A percentile compares a stretch with the other conserved stretches of the same genome.
These are phyloP conservation scores for Pholiota molesta DNA, from an alignment of 768 basidiomycete species.

Conservation along the genomic window DNA sequence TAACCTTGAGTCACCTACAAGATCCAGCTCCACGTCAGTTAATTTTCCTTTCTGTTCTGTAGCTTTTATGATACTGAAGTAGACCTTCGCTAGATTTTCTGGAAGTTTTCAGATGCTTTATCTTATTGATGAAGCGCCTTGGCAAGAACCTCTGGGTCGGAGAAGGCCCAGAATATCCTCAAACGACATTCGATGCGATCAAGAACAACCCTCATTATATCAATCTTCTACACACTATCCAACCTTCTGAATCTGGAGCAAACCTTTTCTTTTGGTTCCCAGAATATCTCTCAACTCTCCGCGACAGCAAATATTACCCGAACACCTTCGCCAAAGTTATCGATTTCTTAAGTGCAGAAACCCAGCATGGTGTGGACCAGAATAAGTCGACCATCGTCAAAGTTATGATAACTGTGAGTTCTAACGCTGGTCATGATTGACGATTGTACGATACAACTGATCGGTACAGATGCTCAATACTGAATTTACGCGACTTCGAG, in stretches of 20 bases:
- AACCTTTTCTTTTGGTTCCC: conserved; percentile 68
- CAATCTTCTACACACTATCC: conserved; percentile 42
- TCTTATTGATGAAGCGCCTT: conserved; percentile 61
- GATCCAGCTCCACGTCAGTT: conserved; percentile 21
- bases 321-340: conserved; percentile 74
- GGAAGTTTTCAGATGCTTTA: conserved; percentile 59
- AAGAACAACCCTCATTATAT: conserved; percentile 72
- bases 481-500: not conserved
- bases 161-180: conserved; percentile 73
- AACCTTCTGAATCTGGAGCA: conserved; percentile 34
- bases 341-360: conserved; percentile 77
- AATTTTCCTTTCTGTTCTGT: conserved; percentile 36
- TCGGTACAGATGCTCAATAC: not conserved
- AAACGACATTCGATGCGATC: conserved; percentile 79
- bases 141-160: conserved; percentile 64
- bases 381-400: conserved; percentile 63
- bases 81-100: conserved; percentile 51
- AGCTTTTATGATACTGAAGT: conserved; percentile 3
- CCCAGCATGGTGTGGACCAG: conserved; percentile 74
- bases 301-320: conserved; percentile 48
- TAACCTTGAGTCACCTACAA: conserved; percentile 56
- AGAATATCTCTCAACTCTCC: conserved; percentile 62
- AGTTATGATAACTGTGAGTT: conserved; percentile 64
- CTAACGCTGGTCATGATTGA: too few species aligned
- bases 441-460: not conserved